phyloP scores from a whole-genome alignment of 257 asterid genomes.

The Rubia yunnanensis region DNA sequence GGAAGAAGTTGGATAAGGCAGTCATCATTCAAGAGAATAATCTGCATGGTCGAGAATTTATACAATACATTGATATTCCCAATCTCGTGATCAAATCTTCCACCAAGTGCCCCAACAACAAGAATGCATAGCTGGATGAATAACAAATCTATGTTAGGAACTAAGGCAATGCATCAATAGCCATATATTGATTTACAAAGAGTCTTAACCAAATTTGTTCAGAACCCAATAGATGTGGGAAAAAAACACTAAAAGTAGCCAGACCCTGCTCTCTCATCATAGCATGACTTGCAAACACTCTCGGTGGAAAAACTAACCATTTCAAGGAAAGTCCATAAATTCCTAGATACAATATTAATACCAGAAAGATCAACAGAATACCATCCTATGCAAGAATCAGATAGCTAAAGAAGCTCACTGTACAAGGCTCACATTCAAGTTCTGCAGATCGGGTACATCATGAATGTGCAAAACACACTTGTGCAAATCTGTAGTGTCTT shows the following conservation, averaged over 20 bases:
- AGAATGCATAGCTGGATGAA: conserved; percentile 64
- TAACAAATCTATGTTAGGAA: conserved; percentile 3
- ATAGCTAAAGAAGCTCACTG: background rate
- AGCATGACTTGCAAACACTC: background rate
- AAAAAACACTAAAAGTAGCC: background rate
- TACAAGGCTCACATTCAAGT: conserved; percentile 45
- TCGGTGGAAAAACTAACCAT: background rate
- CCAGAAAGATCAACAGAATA: background rate
- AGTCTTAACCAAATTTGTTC: background rate
- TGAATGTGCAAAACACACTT: conserved; percentile 63
- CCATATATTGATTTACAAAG: background rate
- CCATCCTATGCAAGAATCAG: background rate
- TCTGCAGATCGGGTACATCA: conserved; percentile 35
- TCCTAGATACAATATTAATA: background rate
- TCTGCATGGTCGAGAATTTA: conserved; percentile 46
- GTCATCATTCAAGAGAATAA: conserved; percentile 76
- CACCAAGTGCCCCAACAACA: conserved; percentile 94
- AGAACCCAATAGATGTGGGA: background rate
- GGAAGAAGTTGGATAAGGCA: conserved; percentile 89
- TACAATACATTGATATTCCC: conserved; percentile 78
- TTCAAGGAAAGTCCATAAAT: background rate
- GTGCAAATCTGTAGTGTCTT: conserved; percentile 86
- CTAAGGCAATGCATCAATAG: background rate
- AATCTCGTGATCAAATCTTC: conserved; percentile 91
- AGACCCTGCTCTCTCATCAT: background rate